phyloP scores from a whole-genome alignment of 306 rosid species.

The Dalbergia oliveri region DNA sequence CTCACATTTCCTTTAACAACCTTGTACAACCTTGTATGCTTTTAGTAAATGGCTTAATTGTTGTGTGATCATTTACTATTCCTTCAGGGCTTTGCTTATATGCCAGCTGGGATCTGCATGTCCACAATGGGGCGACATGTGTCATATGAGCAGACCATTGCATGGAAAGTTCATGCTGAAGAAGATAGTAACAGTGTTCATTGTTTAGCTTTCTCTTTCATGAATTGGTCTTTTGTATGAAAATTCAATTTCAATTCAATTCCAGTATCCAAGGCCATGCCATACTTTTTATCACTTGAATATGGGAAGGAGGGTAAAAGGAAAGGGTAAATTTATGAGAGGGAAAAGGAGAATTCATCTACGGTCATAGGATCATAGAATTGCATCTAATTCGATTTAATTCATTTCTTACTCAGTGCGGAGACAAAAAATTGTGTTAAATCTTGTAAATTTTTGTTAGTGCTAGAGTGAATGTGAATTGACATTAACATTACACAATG shows the following conservation, averaged over 20 bases:
- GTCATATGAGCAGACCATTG: constrained; percentile 85
- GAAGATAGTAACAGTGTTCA: constrained; percentile 74
- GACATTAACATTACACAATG: too few relatives aligned
- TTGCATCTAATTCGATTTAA: constrained; percentile 52
- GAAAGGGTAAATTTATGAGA: constrained; percentile 25
- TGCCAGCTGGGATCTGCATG: constrained; percentile 91
- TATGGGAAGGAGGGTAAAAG: constrained; percentile 34
- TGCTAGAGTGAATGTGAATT: constrained; percentile 28
- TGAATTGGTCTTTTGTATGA: constrained; percentile 99
- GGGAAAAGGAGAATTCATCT: background rate
- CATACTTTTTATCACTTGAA: constrained; percentile 39
- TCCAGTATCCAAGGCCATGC: constrained; percentile 26
- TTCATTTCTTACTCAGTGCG: constrained; percentile 43
- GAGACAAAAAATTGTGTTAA: constrained; percentile 13
- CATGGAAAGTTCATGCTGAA: constrained; percentile 88
- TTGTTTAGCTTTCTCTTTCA: constrained; percentile 91
- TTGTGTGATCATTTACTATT: background rate
- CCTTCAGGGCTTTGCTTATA: constrained; percentile 79
- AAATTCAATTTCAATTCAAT: background rate
- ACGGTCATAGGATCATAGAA: constrained; percentile 32
- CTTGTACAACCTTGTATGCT: background rate
- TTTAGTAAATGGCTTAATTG: background rate
- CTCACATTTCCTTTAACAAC: constrained; percentile 5
- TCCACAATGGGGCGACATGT: constrained; percentile 92
- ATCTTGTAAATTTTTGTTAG: constrained; percentile 30